phyloP scores from a whole-genome alignment of 371 early-diverging fungal species.

The Mortierella sp. region DNA sequence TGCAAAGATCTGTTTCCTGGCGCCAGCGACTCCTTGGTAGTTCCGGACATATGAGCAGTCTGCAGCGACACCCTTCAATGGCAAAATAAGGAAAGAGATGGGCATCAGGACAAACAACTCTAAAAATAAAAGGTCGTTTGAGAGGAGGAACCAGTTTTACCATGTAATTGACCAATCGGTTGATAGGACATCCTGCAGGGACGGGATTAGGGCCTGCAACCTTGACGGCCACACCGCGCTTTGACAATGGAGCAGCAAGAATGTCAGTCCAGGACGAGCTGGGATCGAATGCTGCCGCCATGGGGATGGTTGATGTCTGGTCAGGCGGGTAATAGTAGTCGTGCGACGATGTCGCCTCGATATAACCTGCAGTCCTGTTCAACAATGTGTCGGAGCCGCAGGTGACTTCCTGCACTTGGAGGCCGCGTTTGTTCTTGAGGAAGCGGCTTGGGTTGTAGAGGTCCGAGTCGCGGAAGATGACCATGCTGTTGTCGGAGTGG shows the following conservation, averaged over 20 bases:
- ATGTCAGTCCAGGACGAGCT: not conserved
- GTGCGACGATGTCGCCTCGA: conserved; percentile 4
- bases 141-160: not conserved
- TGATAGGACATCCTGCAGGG: conserved; percentile 51
- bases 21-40: conserved; percentile 70
- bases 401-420: not conserved
- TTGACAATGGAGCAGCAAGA: conserved; percentile 10
- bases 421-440: conserved; percentile 1
- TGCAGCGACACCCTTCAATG: conserved; percentile 70
- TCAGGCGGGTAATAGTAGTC: conserved; percentile 54
- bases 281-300: conserved; percentile 20
- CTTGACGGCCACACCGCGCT: conserved; percentile 27
- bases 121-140: not conserved
- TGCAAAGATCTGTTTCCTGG: conserved; percentile 78
- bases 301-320: conserved; percentile 30
- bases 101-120: not conserved
- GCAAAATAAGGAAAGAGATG: not conserved
- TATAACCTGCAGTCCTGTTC: not conserved
- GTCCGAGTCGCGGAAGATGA: conserved; percentile 81
- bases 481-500: conserved; percentile 39
- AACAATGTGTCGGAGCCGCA: not conserved
- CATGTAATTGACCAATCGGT: conserved; percentile 48
- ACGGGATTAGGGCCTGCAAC: conserved; percentile 53
- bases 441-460: conserved; percentile 21
- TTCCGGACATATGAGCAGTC: conserved; percentile 81